Evolutionary conservation across 192 early-diverging fungal species (phyloP).

Genomic region (Podila minutissima): DNA sequence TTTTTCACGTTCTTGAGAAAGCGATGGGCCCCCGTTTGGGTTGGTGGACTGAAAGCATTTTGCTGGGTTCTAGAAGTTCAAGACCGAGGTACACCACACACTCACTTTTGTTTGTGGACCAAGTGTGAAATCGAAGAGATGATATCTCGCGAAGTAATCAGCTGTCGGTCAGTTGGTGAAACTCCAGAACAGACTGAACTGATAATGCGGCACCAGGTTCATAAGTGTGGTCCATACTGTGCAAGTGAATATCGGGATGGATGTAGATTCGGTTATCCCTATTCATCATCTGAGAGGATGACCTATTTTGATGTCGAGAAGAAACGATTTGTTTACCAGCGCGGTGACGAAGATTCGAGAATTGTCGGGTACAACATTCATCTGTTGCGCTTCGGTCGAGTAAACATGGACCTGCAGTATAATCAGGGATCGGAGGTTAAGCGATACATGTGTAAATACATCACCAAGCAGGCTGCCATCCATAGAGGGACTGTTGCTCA

Average conservation of each 20-base stretch:
- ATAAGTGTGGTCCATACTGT: constrained; percentile 5
- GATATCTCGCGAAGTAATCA: constrained; percentile 5
- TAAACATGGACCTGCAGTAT: constrained; percentile 27
- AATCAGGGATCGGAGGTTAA: constrained; percentile 15
- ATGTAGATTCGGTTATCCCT: too few species aligned
- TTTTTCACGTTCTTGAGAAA: too few species aligned
- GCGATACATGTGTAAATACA: constrained; percentile 22
- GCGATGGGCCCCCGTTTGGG: too few species aligned
- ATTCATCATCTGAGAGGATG: too few species aligned
- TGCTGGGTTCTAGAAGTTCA: constrained; percentile 30
- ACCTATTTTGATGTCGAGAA: constrained; percentile 6
- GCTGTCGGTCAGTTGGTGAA: neutral
- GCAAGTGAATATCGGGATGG: too few species aligned
- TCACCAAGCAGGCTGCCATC: constrained; percentile 16
- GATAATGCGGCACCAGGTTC: constrained; percentile 16
- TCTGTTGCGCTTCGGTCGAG: constrained; percentile 14
- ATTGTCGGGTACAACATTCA: constrained; percentile 21
- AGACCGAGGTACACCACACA: constrained; percentile 17
- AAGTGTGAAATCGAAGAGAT: constrained; percentile 8
- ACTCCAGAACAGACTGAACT: constrained; percentile 12
- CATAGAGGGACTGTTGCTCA: too few species aligned
- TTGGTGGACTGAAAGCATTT: constrained; percentile 13
- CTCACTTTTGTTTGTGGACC: constrained; percentile 5
- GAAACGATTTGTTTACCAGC: constrained; percentile 3
- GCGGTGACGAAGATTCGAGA: constrained; percentile 7